Evolutionary conservation across 2,329 filamentous ascomycete species (phyloP), one percentile per base, ranked within the genome.

Genomic region (Aspergillus brasiliensis): DNA sequence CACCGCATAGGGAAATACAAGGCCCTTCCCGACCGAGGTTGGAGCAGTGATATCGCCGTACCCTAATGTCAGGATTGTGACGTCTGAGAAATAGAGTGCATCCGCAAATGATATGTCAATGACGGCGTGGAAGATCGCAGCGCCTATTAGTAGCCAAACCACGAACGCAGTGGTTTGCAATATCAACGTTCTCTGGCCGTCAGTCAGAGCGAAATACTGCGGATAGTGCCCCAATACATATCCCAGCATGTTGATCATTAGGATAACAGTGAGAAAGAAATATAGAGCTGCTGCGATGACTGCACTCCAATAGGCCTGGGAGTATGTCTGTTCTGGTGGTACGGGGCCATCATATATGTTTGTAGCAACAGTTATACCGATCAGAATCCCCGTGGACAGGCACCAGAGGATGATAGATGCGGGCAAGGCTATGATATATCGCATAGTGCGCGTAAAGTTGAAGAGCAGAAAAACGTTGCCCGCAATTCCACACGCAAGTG

Each of bases 141-240:
- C 91, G 0, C 93, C 93, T 2, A 92, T 76, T 0, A 91, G 86
- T 0, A 97, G 80, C 81, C 95, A 97, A 51, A 91, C 77, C 54
- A 96, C 88, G 71, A 96, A 91, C 57, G 90, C 80, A 75, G 96
- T 96, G 1, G 92, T 96, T 75, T 97, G 93, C 27, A 97, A 78
- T 81, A 97, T 97, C 21, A 97, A 80, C 0, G 91, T 97, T 8
- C 93, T 85, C 74, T 97, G 93, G 62, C 89, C 89, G 56, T 88
- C 85, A 0, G 90, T 93, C 23, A 97, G 81, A 3, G 83, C 80
- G 66, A 97, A 97, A 69, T 92, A 88, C 66, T 91, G 89, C 6
- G 84, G 83, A 68, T 96, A 97, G 66, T 91, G 89, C 0, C 88
- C 87, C 0, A 88, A 78, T 59, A 86, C 84, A 49, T 92, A 93